phyloP scores from a whole-genome alignment of 192 early-diverging fungal species.

The Coemansia sp. region DNA sequence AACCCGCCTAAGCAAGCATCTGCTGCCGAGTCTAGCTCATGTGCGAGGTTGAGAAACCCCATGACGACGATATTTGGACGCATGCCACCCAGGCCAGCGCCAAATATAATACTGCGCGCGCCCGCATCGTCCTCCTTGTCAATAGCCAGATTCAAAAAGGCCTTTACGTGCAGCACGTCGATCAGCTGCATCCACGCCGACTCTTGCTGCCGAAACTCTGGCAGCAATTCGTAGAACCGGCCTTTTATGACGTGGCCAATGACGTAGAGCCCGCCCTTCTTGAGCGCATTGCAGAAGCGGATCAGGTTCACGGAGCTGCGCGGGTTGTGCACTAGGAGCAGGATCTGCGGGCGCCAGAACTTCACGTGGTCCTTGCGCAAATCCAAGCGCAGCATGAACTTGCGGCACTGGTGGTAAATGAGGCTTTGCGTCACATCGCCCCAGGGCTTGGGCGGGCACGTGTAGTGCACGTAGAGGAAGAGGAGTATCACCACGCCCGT shows the following conservation, averaged over 20 bases:
- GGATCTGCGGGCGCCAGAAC: slow-evolving; percentile 74
- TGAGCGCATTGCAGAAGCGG: slow-evolving; percentile 69
- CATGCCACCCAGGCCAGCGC: slow-evolving; percentile 70
- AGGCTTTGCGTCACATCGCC: slow-evolving; percentile 71
- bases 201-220: slow-evolving; percentile 58
- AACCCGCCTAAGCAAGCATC: not conserved
- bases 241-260: slow-evolving; percentile 67
- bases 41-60: slow-evolving; percentile 57
- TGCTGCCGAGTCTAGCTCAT: not conserved
- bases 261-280: slow-evolving; percentile 72
- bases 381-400: slow-evolving; percentile 68
- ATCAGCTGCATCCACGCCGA: slow-evolving; percentile 64
- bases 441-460: slow-evolving; percentile 69
- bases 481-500: slow-evolving; percentile 58
- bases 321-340: slow-evolving; percentile 67
- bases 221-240: slow-evolving; percentile 55
- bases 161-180: slow-evolving; percentile 63
- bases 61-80: slow-evolving; percentile 69
- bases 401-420: slow-evolving; percentile 76
- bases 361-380: slow-evolving; percentile 69
- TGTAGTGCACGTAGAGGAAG: slow-evolving; percentile 69
- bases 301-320: slow-evolving; percentile 60
- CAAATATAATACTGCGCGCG: slow-evolving; percentile 62
- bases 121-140: slow-evolving; percentile 56
- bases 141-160: slow-evolving; percentile 65